Base-by-base conservation (phyloP, 1,284 basidiomycete species). In the Leccinum angustisporum region DNA sequence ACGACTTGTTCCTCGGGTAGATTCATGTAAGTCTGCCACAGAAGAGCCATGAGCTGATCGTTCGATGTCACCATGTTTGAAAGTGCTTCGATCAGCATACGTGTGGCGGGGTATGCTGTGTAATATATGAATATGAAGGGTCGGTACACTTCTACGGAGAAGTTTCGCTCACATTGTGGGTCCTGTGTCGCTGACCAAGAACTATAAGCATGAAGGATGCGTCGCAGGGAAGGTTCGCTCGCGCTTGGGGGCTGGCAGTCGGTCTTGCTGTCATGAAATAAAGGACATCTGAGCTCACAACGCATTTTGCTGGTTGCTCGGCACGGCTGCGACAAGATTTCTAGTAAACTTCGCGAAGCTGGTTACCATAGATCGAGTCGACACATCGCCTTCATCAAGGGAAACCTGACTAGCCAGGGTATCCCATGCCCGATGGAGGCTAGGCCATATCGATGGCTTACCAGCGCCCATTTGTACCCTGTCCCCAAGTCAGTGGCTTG, bases 41-140 rank as follows among this genome's bases (percentile, higher is more conserved):
- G 72, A 27, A 72, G 76, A 2, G 78, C 70, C 60, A 85, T 78
- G 46, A 90, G 78, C 7, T 66, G 66, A 53, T 87, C 83, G 68
- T 92, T 91, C 16, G 80, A 77, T 3, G 91, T 91, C 52, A 92
- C 81, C 34, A 91, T 78, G 72, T 93, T 93, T 30, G 90, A 88
- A 43, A 93, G 77, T 4, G 86, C 77, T 72, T 93, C 91, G 2
- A 85, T 79, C 34, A 91, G 76, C 64, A 89, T 80, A 31, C 87
- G 80, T 4, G 86, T 84, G 38, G 80, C 76, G 4, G 78, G 72
- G 63, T 83, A 80, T 56, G 82, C 91, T 92, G 66, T 53, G 46
- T 52, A 57, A 43, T 38, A 57, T 31, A 57, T 36, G 8, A 58
- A 56, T 55, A 38, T n/a, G 50, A 27, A 30, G n/a, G 18, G 8